phyloP scores from a whole-genome alignment of 2,329 filamentous ascomycete species.

The Aspergillus felis region DNA sequence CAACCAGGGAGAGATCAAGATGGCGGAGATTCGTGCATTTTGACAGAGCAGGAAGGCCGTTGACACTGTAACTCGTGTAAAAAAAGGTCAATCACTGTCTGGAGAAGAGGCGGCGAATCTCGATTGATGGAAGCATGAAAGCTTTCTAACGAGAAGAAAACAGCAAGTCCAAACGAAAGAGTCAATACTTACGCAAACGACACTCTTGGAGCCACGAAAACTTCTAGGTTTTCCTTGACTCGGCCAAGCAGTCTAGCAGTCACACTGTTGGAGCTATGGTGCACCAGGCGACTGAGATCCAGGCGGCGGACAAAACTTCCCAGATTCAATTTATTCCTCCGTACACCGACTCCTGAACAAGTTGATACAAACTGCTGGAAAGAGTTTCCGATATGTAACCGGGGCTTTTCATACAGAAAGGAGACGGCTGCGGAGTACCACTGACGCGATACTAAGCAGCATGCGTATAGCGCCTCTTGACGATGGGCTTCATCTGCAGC shows the following conservation, averaged over 20 bases:
- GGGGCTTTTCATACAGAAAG: conserved; percentile 51
- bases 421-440: conserved; percentile 55
- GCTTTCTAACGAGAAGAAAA: neutral
- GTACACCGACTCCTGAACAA: conserved; percentile 46
- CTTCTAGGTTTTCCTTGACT: conserved; percentile 49
- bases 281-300: conserved; percentile 53
- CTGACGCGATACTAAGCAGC: conserved; percentile 51
- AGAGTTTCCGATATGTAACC: conserved; percentile 46
- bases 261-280: conserved; percentile 55
- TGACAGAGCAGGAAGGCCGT: conserved; percentile 53
- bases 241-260: conserved; percentile 56
- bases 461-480: conserved; percentile 49
- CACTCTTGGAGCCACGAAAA: conserved; percentile 56
- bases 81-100: neutral
- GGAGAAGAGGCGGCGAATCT: neutral
- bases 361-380: conserved; percentile 54
- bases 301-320: conserved; percentile 51
- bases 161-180: neutral
- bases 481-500: conserved; percentile 28
- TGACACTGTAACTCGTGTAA: conserved; percentile 32
- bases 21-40: conserved; percentile 50
- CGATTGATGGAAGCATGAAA: neutral
- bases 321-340: conserved; percentile 44
- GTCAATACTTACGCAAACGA: conserved; percentile 49
- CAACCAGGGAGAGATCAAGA: conserved; percentile 53